Evolutionary conservation across 2,329 filamentous ascomycete genomes (phyloP).

Genomic region (Penicillium sp.): DNA sequence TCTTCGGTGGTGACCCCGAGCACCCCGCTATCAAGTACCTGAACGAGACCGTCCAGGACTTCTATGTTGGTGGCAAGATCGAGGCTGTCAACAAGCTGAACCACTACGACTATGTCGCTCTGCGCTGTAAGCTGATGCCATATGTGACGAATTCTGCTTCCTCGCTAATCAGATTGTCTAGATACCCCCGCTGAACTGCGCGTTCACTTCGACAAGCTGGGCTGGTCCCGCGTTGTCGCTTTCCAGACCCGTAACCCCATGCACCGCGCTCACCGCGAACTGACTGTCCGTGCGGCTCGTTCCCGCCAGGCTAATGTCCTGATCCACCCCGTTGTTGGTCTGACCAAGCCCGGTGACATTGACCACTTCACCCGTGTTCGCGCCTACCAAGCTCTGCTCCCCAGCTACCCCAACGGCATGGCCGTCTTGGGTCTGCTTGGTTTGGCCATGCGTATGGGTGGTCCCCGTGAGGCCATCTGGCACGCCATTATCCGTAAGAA

Average conservation of each 20-base stretch:
- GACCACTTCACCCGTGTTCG: conserved; percentile 99
- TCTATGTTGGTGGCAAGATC: conserved; percentile 92
- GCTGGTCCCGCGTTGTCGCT: conserved; percentile 94
- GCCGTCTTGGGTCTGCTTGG: conserved; percentile 90
- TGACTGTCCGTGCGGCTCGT: conserved; percentile 94
- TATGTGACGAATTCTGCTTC: no score
- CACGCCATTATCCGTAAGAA: conserved; percentile 99
- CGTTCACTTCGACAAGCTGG: conserved; percentile 97
- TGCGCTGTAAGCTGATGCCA: conserved; percentile 66
- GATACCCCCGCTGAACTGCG: conserved; percentile 92
- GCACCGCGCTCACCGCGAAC: conserved; percentile 96
- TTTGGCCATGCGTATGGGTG: conserved; percentile 98
- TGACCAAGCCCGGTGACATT: conserved; percentile 98
- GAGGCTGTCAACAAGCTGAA: conserved; percentile 91
- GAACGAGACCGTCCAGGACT: conserved; percentile 71
- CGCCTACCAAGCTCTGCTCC: conserved; percentile 94
- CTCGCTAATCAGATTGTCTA: conserved; percentile 29
- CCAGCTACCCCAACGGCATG: conserved; percentile 98
- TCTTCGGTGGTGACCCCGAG: conserved; percentile 86
- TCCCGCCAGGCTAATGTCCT: conserved; percentile 96
- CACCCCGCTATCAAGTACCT: conserved; percentile 93
- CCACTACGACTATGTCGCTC: conserved; percentile 98
- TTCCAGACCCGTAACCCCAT: conserved; percentile 99
- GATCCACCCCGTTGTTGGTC: conserved; percentile 95
- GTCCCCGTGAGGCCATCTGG: conserved; percentile 97